Evolutionary conservation across 768 basidiomycete species (phyloP).

Genomic region (Lanmaoa rubissima): DNA sequence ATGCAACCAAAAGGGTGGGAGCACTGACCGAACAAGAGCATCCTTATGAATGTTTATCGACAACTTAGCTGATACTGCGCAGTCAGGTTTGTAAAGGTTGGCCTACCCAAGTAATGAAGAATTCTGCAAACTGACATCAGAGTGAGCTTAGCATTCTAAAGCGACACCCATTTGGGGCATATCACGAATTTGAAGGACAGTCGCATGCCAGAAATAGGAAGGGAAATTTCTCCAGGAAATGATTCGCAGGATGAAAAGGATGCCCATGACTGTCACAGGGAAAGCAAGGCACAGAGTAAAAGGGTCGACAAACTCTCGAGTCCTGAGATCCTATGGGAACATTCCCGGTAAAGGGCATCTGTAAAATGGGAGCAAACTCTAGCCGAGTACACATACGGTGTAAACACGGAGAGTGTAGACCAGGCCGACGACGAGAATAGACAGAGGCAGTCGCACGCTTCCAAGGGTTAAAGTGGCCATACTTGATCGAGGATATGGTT

Average conservation of each 20-base stretch:
- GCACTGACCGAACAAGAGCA: slow-evolving; percentile 17
- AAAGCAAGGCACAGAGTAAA: slow-evolving; percentile 23
- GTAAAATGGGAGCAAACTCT: neutral
- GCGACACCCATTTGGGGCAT: neutral
- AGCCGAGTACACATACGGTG: slow-evolving; percentile 17
- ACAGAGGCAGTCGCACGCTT: slow-evolving; percentile 11
- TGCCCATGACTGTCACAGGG: slow-evolving; percentile 23
- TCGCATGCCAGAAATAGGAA: slow-evolving; percentile 30
- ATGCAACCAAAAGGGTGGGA: slow-evolving; percentile 15
- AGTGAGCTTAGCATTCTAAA: slow-evolving; percentile 1
- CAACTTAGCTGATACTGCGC: neutral
- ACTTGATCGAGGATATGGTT: slow-evolving; percentile 2
- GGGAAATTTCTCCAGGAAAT: slow-evolving; percentile 21
- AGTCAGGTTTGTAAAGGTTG: neutral
- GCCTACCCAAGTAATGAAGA: slow-evolving; percentile 30
- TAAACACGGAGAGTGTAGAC: slow-evolving; percentile 16
- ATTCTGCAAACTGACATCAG: slow-evolving; percentile 31
- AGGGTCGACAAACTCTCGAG: slow-evolving; percentile 18
- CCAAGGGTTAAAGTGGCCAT: slow-evolving; percentile 2
- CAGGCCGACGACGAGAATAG: slow-evolving; percentile 14
- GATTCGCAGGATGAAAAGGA: slow-evolving; percentile 18
- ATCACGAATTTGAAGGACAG: slow-evolving; percentile 34
- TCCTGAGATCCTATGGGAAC: slow-evolving; percentile 21
- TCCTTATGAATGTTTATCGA: slow-evolving; percentile 8
- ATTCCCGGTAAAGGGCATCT: neutral